These are phyloP conservation scores for Ganoderma resinaceum DNA, from an alignment of 1,284 basidiomycete species.

Conservation along the genomic window DNA sequence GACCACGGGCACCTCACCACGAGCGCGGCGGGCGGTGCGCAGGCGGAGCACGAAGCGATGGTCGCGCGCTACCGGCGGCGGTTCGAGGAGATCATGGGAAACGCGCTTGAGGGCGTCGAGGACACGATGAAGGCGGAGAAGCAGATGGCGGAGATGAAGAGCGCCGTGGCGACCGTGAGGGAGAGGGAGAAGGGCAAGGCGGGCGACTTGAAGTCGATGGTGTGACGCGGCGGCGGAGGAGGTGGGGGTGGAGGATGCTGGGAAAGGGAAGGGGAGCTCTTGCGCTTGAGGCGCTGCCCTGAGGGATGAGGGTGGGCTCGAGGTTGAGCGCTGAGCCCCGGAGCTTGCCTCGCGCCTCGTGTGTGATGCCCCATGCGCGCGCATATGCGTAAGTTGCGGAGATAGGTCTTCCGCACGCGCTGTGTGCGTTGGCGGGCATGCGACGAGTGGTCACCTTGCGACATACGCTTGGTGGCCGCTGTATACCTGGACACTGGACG, in stretches of 20 bases:
- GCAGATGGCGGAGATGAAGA: conserved; percentile 18
- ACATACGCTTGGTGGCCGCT: neutral
- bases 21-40: conserved; percentile 27
- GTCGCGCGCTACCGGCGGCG: conserved; percentile 39
- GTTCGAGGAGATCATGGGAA: conserved; percentile 44
- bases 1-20: conserved; percentile 57
- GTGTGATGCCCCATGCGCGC: neutral
- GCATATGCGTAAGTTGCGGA: neutral
- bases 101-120: conserved; percentile 30
- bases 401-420: neutral
- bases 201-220: neutral
- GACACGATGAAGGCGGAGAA: conserved; percentile 19
- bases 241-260: neutral
- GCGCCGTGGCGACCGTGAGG: neutral
- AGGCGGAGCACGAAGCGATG: conserved; percentile 32
- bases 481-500: neutral
- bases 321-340: too few relatives aligned
- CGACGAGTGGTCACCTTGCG: neutral
- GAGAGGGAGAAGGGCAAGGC: neutral
- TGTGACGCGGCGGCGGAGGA: neutral
- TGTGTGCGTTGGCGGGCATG: neutral
- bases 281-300: neutral
- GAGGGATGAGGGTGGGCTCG: neutral
- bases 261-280: neutral
- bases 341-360: neutral